Conservation (phyloP, 257 asterid genomes). For the Lycium ferocissimum region DNA sequence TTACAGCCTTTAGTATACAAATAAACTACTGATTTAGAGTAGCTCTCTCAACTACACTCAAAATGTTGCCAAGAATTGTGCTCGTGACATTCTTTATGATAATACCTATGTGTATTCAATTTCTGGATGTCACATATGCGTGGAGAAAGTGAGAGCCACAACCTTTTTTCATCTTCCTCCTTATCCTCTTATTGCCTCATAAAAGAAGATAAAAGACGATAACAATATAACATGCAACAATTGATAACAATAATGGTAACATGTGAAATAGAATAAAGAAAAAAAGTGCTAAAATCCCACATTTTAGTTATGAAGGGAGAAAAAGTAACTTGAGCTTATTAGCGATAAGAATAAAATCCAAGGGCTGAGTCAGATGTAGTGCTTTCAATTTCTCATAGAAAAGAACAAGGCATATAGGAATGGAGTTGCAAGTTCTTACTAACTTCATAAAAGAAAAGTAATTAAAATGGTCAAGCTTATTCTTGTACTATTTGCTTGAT, state of each 20-base stretch:
- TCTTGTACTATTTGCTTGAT: no score
- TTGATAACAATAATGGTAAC: neutral
- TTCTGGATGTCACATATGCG: neutral
- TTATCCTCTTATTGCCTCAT: neutral
- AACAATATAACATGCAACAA: neutral
- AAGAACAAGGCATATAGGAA: no score
- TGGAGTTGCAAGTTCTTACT: no score
- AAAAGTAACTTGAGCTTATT: neutral
- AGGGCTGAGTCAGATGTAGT: neutral
- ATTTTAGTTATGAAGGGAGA: neutral
- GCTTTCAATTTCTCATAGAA: neutral
- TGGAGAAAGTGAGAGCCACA: constrained; percentile 8
- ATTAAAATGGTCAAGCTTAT: no score
- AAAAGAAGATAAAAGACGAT: neutral
- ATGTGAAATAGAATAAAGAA: no score
- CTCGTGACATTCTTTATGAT: neutral
- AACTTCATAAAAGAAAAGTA: no score
- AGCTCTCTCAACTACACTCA: neutral
- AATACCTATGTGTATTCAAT: neutral
- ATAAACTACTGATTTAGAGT: neutral
- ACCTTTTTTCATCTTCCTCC: neutral
- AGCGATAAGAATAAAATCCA: neutral
- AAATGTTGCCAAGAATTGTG: neutral
- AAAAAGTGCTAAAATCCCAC: neutral
- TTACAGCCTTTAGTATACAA: no score